These are phyloP conservation scores for Zychaea mexicana DNA, from an alignment of 371 early-diverging fungal species.

Conservation along the genomic window DNA sequence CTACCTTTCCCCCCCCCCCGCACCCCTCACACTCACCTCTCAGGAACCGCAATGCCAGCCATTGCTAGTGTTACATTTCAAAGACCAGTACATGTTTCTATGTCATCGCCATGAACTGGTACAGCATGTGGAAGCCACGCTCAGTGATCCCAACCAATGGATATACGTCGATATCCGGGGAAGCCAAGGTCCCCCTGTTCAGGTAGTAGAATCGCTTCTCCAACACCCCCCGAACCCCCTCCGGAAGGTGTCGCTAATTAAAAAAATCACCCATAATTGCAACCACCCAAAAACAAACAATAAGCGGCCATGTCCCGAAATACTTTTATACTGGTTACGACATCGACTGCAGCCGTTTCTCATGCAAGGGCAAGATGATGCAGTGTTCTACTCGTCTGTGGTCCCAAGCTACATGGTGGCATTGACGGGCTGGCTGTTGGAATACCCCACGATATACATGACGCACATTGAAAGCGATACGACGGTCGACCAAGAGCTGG, in stretches of 20 bases:
- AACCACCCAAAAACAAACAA: not conserved
- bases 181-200: slow-evolving; percentile 13
- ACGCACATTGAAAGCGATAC: slow-evolving; percentile 22
- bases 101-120: slow-evolving; percentile 28
- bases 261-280: not conserved
- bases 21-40: no score
- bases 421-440: slow-evolving; percentile 48
- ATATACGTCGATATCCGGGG: slow-evolving; percentile 22
- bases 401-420: slow-evolving; percentile 48
- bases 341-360: slow-evolving; percentile 23
- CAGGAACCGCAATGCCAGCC: slow-evolving; percentile 16
- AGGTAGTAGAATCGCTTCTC: no score
- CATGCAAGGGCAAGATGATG: not conserved
- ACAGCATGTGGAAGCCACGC: slow-evolving; percentile 20
- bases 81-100: slow-evolving; percentile 46
- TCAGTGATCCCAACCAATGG: slow-evolving; percentile 12
- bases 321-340: slow-evolving; percentile 23
- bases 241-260: not conserved
- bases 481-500: slow-evolving; percentile 27
- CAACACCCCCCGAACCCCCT: not conserved
- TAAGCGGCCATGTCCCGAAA: slow-evolving; percentile 14
- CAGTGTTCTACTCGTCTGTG: slow-evolving; percentile 3
- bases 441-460: slow-evolving; percentile 48
- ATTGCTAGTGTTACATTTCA: slow-evolving; percentile 38
- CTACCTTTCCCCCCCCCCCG: no score